Evolutionary conservation across 352 stramenopile species (phyloP), one percentile per base, ranked within the genome.

Genomic region (Globisporangium echinulatum): DNA sequence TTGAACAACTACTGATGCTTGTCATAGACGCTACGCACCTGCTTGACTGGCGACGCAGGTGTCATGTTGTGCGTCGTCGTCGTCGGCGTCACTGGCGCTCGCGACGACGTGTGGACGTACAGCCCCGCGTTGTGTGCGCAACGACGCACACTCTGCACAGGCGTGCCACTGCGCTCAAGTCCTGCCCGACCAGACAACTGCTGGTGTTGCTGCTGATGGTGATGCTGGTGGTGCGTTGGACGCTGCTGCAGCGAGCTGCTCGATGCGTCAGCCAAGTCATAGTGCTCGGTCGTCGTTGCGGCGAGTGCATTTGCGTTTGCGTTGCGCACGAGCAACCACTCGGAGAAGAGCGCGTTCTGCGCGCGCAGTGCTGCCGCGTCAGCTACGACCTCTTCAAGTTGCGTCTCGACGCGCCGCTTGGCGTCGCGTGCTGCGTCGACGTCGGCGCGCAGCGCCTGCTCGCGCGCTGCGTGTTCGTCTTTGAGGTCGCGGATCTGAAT

Each of bases 301-400:
- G 25, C 25, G 25, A 33, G 25, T 33, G 25, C 25, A 33, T 33
- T 55, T 6, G 69, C 53, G 39, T 90, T 88, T 38, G 83, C 77
- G 56, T 78, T 87, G 7, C 76, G 74, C 52, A 92, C 77, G 5
- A 90, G 71, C 84, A 90, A 87, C 75, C 79, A 92, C 60, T 92
- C 80, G 17, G 81, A 90, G 42, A 87, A 81, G 38, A 89, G 59
- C 7, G 74, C 75, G 54, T 88, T 90, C 54, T 90, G 78, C 9
- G 75, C 66, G 8, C 82, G 76, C 17, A 91, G 56, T 0, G 81
- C 75, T 5, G 63, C 62, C 10, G 90, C 58, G 38, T 94, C 85
- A n/a, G 66, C 63, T 48, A 90, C 67, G 14, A 91, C 61, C 42
- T 90, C 82, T 1, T 54, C 46, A 1, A 88, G 62, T 38, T 79